Percentiles rank a stretch among this genome's conserved stretches.
These are phyloP conservation scores for Rhodotorula sp. DNA, from an alignment of 1,284 basidiomycete species.

Conservation along the genomic window DNA sequence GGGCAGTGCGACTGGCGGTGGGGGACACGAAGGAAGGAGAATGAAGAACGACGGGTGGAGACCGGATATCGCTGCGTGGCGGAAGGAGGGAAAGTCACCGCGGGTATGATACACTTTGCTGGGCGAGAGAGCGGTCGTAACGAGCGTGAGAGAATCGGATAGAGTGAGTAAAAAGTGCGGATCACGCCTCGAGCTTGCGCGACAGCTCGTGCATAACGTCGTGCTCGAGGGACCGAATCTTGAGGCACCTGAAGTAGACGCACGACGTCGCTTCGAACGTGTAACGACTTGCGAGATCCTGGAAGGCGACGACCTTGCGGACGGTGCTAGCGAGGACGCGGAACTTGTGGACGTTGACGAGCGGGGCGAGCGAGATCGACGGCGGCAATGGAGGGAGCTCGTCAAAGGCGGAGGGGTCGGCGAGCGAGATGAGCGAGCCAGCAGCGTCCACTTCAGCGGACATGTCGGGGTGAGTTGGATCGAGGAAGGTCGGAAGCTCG, in stretches of 20 bases:
- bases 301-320: conserved; percentile 70
- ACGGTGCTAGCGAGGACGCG: conserved; percentile 72
- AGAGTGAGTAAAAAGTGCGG: no score
- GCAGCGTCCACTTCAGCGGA: conserved; percentile 56
- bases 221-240: conserved; percentile 49
- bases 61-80: background rate
- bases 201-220: conserved; percentile 10
- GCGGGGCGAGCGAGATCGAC: conserved; percentile 64
- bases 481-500: conserved; percentile 72
- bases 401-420: conserved; percentile 14
- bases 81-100: background rate
- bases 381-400: conserved; percentile 58
- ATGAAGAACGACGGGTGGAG: background rate
- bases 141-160: background rate
- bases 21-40: no score
- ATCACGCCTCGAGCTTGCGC: conserved; percentile 9
- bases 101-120: background rate
- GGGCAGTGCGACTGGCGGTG: no score
- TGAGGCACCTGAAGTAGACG: conserved; percentile 69
- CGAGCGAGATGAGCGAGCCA: conserved; percentile 15
- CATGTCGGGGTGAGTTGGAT: conserved; percentile 71
- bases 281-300: conserved; percentile 70
- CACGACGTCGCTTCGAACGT: conserved; percentile 66
- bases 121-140: background rate
- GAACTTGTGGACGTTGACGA: conserved; percentile 85